Conservation (phyloP, 192 early-diverging fungal genomes). For the Coemansia interrupta region DNA sequence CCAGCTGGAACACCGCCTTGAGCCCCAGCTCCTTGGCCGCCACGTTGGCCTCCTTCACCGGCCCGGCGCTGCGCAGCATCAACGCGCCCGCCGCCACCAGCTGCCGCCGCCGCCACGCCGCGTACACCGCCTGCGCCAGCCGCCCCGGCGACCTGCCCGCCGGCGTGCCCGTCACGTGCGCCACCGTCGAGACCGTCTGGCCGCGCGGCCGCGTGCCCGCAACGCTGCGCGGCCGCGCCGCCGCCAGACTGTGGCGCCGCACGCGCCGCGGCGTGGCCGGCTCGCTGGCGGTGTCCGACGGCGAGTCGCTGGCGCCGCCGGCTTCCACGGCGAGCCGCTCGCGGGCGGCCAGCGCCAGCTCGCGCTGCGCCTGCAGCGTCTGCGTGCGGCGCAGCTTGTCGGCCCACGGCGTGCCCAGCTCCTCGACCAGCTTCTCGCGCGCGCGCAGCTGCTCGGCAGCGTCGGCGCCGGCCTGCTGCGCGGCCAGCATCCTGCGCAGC, state of each 20-base stretch:
- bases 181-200: slow-evolving; percentile 21
- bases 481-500: slow-evolving; percentile 58
- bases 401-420: slow-evolving; percentile 82
- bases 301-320: slow-evolving; percentile 62
- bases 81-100: slow-evolving; percentile 62
- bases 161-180: background rate
- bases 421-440: slow-evolving; percentile 80
- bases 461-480: slow-evolving; percentile 32
- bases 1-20: slow-evolving; percentile 79
- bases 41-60: slow-evolving; percentile 89
- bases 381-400: slow-evolving; percentile 71
- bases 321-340: slow-evolving; percentile 71
- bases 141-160: slow-evolving; percentile 9
- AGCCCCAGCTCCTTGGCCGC: slow-evolving; percentile 81
- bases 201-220: slow-evolving; percentile 17
- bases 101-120: slow-evolving; percentile 51
- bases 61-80: slow-evolving; percentile 64
- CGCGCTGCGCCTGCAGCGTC: slow-evolving; percentile 67
- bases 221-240: too few species aligned
- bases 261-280: too few species aligned
- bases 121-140: slow-evolving; percentile 21
- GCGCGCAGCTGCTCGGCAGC: slow-evolving; percentile 69
- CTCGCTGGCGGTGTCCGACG: too few species aligned
- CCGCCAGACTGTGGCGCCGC: too few species aligned
- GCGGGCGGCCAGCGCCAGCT: slow-evolving; percentile 71